phyloP scores from a whole-genome alignment of 768 basidiomycete species.

The Agrocybe chaxingu region DNA sequence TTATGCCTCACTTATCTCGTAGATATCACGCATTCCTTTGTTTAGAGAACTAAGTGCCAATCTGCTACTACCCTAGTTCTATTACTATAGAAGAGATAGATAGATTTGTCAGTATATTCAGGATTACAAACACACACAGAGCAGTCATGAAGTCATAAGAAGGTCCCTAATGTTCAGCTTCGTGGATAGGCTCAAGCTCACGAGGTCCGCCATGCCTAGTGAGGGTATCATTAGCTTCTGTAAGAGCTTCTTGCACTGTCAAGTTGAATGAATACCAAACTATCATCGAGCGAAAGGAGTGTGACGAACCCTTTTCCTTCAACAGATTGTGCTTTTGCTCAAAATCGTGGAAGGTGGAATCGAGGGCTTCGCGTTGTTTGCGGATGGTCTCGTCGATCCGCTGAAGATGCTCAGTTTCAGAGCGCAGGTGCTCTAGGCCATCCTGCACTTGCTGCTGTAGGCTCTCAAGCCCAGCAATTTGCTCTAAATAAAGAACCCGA shows the following conservation, averaged over 20 bases:
- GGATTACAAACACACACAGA: slow-evolving; percentile 1
- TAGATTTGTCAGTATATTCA: slow-evolving; percentile 8
- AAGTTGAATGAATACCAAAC: neutral
- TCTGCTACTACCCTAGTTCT: too few relatives aligned
- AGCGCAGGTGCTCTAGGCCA: slow-evolving; percentile 37
- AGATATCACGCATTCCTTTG: neutral
- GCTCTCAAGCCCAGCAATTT: slow-evolving; percentile 55
- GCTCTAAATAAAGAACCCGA: slow-evolving; percentile 55
- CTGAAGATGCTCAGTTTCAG: slow-evolving; percentile 41
- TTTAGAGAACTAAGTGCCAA: too few relatives aligned
- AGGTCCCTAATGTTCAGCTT: slow-evolving; percentile 14
- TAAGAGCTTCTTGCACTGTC: slow-evolving; percentile 40
- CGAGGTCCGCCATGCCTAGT: slow-evolving; percentile 24
- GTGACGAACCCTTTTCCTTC: slow-evolving; percentile 38
- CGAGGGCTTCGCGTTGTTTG: slow-evolving; percentile 34
- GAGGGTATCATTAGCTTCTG: slow-evolving; percentile 36
- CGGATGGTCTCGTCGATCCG: slow-evolving; percentile 40
- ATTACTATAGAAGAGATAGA: neutral
- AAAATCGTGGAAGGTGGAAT: slow-evolving; percentile 37
- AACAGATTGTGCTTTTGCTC: slow-evolving; percentile 39
- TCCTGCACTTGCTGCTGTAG: slow-evolving; percentile 54
- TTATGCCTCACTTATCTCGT: neutral
- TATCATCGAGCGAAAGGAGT: neutral
- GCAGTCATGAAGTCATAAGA: neutral
- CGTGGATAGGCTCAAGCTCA: slow-evolving; percentile 22